Evolutionary conservation across 2,329 filamentous ascomycete species (phyloP), one percentile per base, ranked within the genome.

Genomic region (Elsinoe fawcettii): DNA sequence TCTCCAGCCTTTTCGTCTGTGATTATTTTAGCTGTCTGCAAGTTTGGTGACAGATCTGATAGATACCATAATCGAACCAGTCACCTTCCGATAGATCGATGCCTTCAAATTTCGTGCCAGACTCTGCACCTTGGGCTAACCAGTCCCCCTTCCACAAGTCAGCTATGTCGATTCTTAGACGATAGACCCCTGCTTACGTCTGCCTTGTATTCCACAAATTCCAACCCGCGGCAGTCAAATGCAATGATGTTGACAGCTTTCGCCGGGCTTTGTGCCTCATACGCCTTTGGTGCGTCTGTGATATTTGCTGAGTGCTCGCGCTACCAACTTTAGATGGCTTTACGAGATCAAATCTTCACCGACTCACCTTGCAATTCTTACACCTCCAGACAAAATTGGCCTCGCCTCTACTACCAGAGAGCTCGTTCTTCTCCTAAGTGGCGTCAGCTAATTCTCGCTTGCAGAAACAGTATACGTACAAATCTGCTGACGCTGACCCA

Each of bases 351-450:
- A 16, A 2, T 9, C 3, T 1, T 2, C 2, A 46, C 1, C 8
- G 70, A 74, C 27, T 64, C n/a, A 93, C 90, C 82, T 93, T 95
- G 84, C 93, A 99, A 70, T 93, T 92, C 74, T 95, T 96, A 80
- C 93, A 99, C 72, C 85, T 91, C 92, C 93, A 99, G n/a, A 99
- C 93, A 73, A 99, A 99, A 73, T 97, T 97, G 60, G 93, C 93
- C 73, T 97, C 91, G 63, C 93, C 93, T 67, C 90, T 83, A 71
- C 91, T 96, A 34, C 91, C 91, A 62, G 89, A 93, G 71, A 96
- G 84, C 63, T 96, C 90, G 69, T 95, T 91, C 67, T 78, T 80
- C 69, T 97, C 92, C 90, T 96, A 61, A 6, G 23, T 44, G 23
- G 49, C 9, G 53, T 58, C 47, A 22, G 36, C 5, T 25, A 7